phyloP scores from a whole-genome alignment of 2,329 filamentous ascomycete species.

The Berkeleyomyces basicola region DNA sequence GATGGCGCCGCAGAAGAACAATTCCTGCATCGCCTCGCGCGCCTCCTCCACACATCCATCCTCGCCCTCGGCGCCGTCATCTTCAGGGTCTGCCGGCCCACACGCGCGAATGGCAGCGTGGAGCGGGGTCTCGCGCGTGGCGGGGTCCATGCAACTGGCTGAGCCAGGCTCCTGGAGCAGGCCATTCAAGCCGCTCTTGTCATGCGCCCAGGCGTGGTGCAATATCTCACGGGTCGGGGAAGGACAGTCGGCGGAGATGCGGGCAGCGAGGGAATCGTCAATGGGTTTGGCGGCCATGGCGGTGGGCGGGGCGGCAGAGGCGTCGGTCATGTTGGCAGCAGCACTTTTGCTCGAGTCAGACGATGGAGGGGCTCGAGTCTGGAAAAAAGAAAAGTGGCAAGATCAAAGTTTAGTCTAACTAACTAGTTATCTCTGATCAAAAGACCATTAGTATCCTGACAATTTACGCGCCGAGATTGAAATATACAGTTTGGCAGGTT shows the following conservation, averaged over 20 bases:
- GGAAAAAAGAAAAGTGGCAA: neutral
- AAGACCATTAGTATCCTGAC: neutral
- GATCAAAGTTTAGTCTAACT: neutral
- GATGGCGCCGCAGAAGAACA: constrained; percentile 79
- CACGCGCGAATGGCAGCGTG: constrained; percentile 79
- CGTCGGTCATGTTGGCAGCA: neutral
- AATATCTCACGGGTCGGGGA: constrained; percentile 34
- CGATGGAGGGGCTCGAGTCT: neutral
- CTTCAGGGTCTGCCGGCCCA: constrained; percentile 25
- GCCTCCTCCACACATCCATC: constrained; percentile 39
- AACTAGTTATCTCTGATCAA: neutral
- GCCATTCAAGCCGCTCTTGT: constrained; percentile 49
- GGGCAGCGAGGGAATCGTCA: constrained; percentile 34
- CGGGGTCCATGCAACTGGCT: constrained; percentile 66
- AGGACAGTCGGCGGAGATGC: constrained; percentile 37
- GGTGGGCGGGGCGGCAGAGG: neutral
- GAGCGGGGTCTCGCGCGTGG: constrained; percentile 72
- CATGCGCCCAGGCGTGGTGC: constrained; percentile 38
- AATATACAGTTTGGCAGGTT: neutral
- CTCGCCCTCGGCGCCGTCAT: constrained; percentile 21
- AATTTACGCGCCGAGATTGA: neutral
- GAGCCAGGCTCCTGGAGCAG: constrained; percentile 47
- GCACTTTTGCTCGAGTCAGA: neutral
- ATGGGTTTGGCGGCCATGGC: constrained; percentile 15
- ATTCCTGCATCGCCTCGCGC: constrained; percentile 50